phyloP scores from a whole-genome alignment of 1,284 basidiomycete species.

The Trichosporon sp. region DNA sequence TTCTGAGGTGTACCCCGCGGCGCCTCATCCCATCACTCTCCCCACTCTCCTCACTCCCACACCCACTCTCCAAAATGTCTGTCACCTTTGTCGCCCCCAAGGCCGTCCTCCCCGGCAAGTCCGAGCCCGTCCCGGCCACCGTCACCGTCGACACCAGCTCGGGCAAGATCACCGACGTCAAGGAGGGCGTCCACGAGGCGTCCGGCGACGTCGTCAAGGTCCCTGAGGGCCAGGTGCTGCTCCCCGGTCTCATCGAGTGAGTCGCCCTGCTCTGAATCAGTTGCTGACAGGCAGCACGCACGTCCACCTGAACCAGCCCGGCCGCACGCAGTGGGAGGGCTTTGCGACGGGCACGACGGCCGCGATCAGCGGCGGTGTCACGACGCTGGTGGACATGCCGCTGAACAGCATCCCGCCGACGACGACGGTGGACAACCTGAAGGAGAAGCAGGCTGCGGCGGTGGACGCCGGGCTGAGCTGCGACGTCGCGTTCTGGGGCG shows the following conservation, averaged over 20 bases:
- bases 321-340: conserved; percentile 75
- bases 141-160: conserved; percentile 60
- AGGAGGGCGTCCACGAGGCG: conserved; percentile 16
- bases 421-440: conserved; percentile 70
- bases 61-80: not conserved
- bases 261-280: conserved; percentile 36
- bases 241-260: conserved; percentile 82
- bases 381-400: conserved; percentile 91
- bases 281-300: conserved; percentile 62
- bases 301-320: conserved; percentile 90
- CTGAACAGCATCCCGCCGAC: conserved; percentile 92
- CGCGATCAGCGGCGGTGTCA: conserved; percentile 82
- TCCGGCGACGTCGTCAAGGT: conserved; percentile 39
- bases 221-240: conserved; percentile 52
- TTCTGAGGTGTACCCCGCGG: not conserved
- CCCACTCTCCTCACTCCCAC: not conserved
- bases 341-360: conserved; percentile 85
- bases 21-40: not conserved
- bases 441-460: conserved; percentile 66
- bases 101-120: conserved; percentile 59
- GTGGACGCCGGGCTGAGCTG: conserved; percentile 52
- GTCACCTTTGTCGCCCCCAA: conserved; percentile 28
- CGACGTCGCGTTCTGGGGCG: conserved; percentile 93
- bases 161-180: conserved; percentile 65
- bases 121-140: conserved; percentile 55